Base-by-base conservation (phyloP, 768 basidiomycete species). In the Stropharia rugosoannulata region DNA sequence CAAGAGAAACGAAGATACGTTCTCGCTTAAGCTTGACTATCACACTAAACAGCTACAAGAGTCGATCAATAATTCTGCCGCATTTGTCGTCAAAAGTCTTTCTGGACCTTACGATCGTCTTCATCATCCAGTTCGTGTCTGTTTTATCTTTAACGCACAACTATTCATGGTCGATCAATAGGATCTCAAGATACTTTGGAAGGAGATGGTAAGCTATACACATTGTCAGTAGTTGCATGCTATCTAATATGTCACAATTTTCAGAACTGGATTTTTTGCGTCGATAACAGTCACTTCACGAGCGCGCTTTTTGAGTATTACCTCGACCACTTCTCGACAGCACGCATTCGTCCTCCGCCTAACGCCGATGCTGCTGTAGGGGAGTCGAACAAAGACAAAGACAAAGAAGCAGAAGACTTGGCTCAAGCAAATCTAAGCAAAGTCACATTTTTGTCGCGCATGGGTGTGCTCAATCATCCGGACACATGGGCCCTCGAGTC, bases 201-300 rank as follows among this genome's bases (percentile, higher is more conserved):
- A 59, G 43, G 59, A 59, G 39, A 56, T 56, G 59, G 56, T 57
- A 22, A 15, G 54, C 27, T 12, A n/a, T 12, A 29, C 3, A 18
- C 27, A 40, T 13, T 39, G 18, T 29, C 13, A 12, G 39, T 38
- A 19, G 25, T 7, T 13, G 13, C 29, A 32, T 32, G 29, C 2
- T 10, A n/a, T 48, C 11, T 18, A 5, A 22, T 35, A 11, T 13
- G 27, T 44, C 12, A 19, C 4, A 38, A 37, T 18, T n/a, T 18
- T 16, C 29, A 62, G 61, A 59, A 61, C 41, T 67, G 66, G 66
- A 60, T 63, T 27, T 67, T 67, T 49, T 67, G 66, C 32, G 59
- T 67, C 38, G 64, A 67, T 27, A 62, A 57, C 25, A 63, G 61
- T 19, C 40, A 57, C 9, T 67, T 66, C 45, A 49, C 59, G 6